These are phyloP conservation scores for Simplicillium aogashimaense DNA, from an alignment of 2,329 filamentous ascomycete genomes.

Conservation along the genomic window DNA sequence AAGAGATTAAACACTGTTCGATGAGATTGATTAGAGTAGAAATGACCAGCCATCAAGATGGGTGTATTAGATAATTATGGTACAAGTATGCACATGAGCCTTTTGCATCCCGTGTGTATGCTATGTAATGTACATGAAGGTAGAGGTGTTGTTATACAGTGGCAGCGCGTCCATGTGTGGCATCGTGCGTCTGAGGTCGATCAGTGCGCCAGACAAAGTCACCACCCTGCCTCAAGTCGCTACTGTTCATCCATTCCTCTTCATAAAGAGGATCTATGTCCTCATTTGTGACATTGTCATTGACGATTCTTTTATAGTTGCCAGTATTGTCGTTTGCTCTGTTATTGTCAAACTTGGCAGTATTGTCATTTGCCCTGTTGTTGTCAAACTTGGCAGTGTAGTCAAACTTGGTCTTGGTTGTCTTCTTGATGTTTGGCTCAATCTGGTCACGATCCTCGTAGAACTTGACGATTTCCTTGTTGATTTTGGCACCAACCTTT, in stretches of 20 bases:
- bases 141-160: too few relatives aligned
- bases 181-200: slow-evolving; percentile 3
- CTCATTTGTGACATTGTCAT: too few relatives aligned
- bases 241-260: too few relatives aligned
- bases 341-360: not conserved
- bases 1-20: too few relatives aligned
- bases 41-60: too few relatives aligned
- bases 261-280: too few relatives aligned
- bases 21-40: too few relatives aligned
- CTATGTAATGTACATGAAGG: too few relatives aligned
- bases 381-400: not conserved
- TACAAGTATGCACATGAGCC: too few relatives aligned
- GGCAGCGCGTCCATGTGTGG: not conserved
- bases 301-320: too few relatives aligned
- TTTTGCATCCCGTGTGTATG: too few relatives aligned
- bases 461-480: slow-evolving; percentile 25
- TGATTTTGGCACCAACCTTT: slow-evolving; percentile 22
- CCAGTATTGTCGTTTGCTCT: slow-evolving; percentile 8
- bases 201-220: slow-evolving; percentile 23
- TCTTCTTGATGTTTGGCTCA: slow-evolving; percentile 17
- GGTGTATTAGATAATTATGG: too few relatives aligned
- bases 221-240: slow-evolving; percentile 5
- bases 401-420: slow-evolving; percentile 6
- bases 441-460: slow-evolving; percentile 21
- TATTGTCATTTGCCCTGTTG: slow-evolving; percentile 9